A percentile compares a stretch with the other conserved stretches of the same genome.
These are phyloP conservation scores for Fusarium penzigii DNA, from an alignment of 2,329 filamentous ascomycete species.

Conservation along the genomic window DNA sequence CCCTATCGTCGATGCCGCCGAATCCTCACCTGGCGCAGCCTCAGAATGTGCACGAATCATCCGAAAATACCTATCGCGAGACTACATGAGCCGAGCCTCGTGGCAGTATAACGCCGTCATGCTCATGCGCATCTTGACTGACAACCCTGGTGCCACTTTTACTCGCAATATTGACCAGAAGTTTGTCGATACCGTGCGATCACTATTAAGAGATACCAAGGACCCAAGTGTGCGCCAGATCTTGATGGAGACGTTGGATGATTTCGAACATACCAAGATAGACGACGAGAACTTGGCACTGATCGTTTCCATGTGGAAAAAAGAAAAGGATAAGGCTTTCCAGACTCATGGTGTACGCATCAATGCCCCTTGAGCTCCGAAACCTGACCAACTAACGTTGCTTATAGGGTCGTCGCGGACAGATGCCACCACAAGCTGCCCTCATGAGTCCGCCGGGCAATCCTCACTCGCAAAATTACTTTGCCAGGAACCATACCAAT, in stretches of 20 bases:
- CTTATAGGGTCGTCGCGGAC: conserved; percentile 25
- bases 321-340: conserved; percentile 72
- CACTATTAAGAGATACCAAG: conserved; percentile 68
- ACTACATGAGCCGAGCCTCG: conserved; percentile 64
- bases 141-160: conserved; percentile 89
- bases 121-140: conserved; percentile 86
- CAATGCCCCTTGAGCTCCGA: background rate
- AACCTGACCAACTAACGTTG: conserved; percentile 11
- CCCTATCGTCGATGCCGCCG: conserved; percentile 89
- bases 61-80: conserved; percentile 77
- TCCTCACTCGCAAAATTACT: conserved; percentile 57
- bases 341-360: conserved; percentile 52
- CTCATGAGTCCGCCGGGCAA: conserved; percentile 24
- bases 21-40: conserved; percentile 85
- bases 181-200: conserved; percentile 75
- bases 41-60: conserved; percentile 78
- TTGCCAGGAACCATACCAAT: conserved; percentile 51
- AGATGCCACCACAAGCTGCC: conserved; percentile 9
- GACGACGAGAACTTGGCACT: conserved; percentile 71
- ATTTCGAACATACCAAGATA: conserved; percentile 70
- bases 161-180: conserved; percentile 87
- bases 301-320: conserved; percentile 85
- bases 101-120: conserved; percentile 96
- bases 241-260: conserved; percentile 81
- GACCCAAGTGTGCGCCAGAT: conserved; percentile 83